phyloP scores from a whole-genome alignment of 164 flowering plant species.

The Sedum album region DNA sequence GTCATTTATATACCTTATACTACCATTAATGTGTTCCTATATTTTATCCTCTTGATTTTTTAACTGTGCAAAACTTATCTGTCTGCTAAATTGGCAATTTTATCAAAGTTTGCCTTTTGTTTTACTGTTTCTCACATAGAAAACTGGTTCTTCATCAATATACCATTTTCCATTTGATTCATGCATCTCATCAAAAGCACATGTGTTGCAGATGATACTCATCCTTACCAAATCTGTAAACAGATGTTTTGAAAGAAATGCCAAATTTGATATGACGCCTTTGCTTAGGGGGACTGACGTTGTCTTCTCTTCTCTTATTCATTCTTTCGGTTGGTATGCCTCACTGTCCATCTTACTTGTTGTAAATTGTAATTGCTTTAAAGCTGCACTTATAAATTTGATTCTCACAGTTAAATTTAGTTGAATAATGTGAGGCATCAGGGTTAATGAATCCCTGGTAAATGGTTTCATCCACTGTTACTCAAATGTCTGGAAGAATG shows the following conservation, averaged over 20 bases:
- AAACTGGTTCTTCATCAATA: not conserved
- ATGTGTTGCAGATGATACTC: slow-evolving; percentile 80
- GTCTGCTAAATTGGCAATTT: not conserved
- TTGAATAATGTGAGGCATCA: not conserved
- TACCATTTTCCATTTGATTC: not conserved
- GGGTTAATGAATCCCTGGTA: not conserved
- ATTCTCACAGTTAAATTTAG: too few species aligned
- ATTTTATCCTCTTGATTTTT: not conserved
- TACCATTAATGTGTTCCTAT: not conserved
- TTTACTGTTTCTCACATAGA: not conserved
- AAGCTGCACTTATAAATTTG: not conserved
- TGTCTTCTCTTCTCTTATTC: slow-evolving; percentile 95
- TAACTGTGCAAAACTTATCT: not conserved
- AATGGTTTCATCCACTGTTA: not conserved
- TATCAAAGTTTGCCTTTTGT: not conserved
- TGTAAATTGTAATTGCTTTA: not conserved
- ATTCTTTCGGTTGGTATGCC: slow-evolving; percentile 83
- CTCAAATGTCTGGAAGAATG: not conserved
- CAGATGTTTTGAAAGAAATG: slow-evolving; percentile 91
- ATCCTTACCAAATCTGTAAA: slow-evolving; percentile 92
- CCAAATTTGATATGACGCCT: slow-evolving; percentile 98
- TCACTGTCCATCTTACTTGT: slow-evolving; percentile 2
- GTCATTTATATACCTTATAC: slow-evolving; percentile 10
- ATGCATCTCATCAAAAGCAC: slow-evolving; percentile 6
- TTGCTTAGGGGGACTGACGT: slow-evolving; percentile 96